phyloP scores from a whole-genome alignment of 1,139 yeast genomes.

The Blastobotrys apis region DNA sequence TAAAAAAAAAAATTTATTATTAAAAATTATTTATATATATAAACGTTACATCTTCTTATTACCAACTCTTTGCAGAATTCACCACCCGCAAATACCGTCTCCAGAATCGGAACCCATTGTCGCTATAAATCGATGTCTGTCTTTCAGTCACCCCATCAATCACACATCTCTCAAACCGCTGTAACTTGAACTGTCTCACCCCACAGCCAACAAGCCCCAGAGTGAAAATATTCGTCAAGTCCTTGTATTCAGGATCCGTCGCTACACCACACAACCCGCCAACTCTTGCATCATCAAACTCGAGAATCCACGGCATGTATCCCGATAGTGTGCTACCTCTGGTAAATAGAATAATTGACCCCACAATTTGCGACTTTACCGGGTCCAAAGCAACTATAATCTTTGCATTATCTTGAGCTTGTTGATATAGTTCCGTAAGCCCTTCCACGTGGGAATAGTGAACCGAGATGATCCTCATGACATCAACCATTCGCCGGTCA shows the following conservation, averaged over 20 bases:
- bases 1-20: too few relatives aligned
- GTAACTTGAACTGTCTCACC: conserved; percentile 47
- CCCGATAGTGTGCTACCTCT: conserved; percentile 45
- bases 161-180: conserved; percentile 33
- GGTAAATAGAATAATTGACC: conserved; percentile 52
- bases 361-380: conserved; percentile 50
- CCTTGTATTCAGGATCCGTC: conserved; percentile 52
- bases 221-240: conserved; percentile 52
- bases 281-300: conserved; percentile 35
- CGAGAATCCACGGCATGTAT: conserved; percentile 49
- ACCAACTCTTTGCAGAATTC: conserved; percentile 5
- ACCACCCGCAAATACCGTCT: conserved; percentile 22
- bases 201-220: conserved; percentile 59
- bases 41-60: too few relatives aligned
- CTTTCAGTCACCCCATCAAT: conserved; percentile 28
- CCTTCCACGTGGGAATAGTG: conserved; percentile 28
- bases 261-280: conserved; percentile 59
- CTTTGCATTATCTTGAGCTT: conserved; percentile 33
- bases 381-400: conserved; percentile 58
- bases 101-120: conserved; percentile 30
- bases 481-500: conserved; percentile 24
- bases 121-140: conserved; percentile 31
- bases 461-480: conserved; percentile 30
- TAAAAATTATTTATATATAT: too few relatives aligned
- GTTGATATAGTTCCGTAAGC: conserved; percentile 30